These are phyloP conservation scores for Cudoniella acicularis DNA, from an alignment of 495 filamentous ascomycete genomes.

Conservation along the genomic window DNA sequence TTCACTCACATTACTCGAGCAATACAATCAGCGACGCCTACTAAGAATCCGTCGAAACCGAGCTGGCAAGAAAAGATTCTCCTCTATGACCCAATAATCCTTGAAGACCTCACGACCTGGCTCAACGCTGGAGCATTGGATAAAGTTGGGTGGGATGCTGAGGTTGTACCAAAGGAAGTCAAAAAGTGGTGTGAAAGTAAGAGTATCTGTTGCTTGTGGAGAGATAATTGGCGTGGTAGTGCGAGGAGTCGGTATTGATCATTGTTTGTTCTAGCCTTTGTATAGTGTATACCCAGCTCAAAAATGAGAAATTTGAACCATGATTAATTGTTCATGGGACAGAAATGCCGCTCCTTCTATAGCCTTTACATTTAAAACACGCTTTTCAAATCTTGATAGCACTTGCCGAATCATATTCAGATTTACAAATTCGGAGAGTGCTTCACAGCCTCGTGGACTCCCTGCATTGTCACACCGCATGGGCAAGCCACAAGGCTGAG, in stretches of 20 bases:
- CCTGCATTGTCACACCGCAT: too few species aligned
- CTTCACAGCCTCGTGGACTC: too few species aligned
- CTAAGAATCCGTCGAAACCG: conserved; percentile 44
- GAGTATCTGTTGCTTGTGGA: conserved; percentile 71
- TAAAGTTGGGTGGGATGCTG: conserved; percentile 58
- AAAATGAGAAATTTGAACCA: too few species aligned
- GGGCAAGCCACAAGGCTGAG: too few species aligned
- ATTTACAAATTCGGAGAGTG: too few species aligned
- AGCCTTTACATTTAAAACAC: too few species aligned
- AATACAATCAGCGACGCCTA: conserved; percentile 49
- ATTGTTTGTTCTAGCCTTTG: not conserved
- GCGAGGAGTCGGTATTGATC: conserved; percentile 20
- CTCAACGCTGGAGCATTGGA: conserved; percentile 69
- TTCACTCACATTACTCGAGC: conserved; percentile 63
- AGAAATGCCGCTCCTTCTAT: too few species aligned
- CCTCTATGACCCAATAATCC: conserved; percentile 85
- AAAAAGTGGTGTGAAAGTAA: conserved; percentile 85
- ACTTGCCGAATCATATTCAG: too few species aligned
- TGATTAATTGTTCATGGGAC: too few species aligned
- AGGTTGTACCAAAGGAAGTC: conserved; percentile 54
- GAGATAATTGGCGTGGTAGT: conserved; percentile 28
- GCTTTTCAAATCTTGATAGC: too few species aligned
- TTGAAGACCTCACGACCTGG: conserved; percentile 85
- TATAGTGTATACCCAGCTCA: not conserved
- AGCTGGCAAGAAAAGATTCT: conserved; percentile 90